These are phyloP conservation scores for Nakazawaea peltata DNA, from an alignment of 805 yeast genomes.

Conservation along the genomic window DNA sequence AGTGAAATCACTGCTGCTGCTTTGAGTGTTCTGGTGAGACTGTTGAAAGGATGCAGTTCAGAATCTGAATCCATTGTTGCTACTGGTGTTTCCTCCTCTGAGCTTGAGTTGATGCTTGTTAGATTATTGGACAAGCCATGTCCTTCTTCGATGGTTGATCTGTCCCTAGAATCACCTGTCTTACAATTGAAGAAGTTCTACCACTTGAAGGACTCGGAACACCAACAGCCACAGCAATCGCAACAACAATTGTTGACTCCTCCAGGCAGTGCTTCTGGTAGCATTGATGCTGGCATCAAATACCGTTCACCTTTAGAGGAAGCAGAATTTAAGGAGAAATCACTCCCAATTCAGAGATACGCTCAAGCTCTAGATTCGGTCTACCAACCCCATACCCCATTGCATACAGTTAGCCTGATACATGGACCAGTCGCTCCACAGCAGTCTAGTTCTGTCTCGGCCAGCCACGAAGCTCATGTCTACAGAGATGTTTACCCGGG, in stretches of 20 bases:
- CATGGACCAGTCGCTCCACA: too few species aligned
- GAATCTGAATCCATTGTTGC: slow-evolving; percentile 26
- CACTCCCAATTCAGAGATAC: too few species aligned
- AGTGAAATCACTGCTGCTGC: slow-evolving; percentile 46
- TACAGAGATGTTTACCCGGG: too few species aligned
- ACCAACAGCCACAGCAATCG: background rate
- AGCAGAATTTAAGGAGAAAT: slow-evolving; percentile 1
- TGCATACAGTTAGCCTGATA: too few species aligned
- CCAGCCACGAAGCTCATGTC: too few species aligned
- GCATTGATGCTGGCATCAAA: slow-evolving; percentile 11
- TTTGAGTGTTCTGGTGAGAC: slow-evolving; percentile 33
- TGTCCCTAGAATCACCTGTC: slow-evolving; percentile 1
- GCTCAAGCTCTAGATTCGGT: too few species aligned
- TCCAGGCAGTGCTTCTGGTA: slow-evolving; percentile 8
- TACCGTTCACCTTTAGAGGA: too few species aligned
- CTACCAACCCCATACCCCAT: too few species aligned
- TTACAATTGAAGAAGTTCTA: slow-evolving; percentile 6
- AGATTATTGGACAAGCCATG: slow-evolving; percentile 8
- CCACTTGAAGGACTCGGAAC: background rate
- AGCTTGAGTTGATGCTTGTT: slow-evolving; percentile 20
- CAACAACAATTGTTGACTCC: slow-evolving; percentile 9
- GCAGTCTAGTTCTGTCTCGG: too few species aligned
- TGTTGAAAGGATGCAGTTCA: slow-evolving; percentile 23
- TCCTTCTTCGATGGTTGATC: slow-evolving; percentile 7
- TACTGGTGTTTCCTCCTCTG: slow-evolving; percentile 27